A percentile compares a stretch with the other conserved stretches of the same genome.
These are phyloP conservation scores for Hanseniaspora osmophila DNA, from an alignment of 805 yeast genomes.

Conservation along the genomic window DNA sequence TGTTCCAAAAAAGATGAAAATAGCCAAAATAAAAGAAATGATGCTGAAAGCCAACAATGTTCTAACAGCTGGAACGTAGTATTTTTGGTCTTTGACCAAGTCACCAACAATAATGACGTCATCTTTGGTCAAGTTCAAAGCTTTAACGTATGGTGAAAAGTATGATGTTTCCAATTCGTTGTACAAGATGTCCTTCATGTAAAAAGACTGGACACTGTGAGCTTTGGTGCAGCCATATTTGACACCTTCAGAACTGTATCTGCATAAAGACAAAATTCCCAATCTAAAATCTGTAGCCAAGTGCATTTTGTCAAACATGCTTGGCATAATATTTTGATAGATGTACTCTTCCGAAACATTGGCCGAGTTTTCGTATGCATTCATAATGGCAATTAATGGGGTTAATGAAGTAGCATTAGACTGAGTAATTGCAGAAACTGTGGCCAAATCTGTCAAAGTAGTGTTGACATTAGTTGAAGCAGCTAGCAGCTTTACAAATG, in stretches of 20 bases:
- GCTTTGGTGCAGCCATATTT: slow-evolving; percentile 14
- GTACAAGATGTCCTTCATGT: slow-evolving; percentile 20
- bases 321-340: slow-evolving; percentile 13
- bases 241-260: slow-evolving; percentile 11
- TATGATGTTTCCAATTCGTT: slow-evolving; percentile 18
- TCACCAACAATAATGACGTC: slow-evolving; percentile 20
- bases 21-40: slow-evolving; percentile 14
- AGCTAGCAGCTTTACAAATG: slow-evolving; percentile 3
- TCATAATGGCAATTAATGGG: slow-evolving; percentile 4
- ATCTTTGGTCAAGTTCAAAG: slow-evolving; percentile 14
- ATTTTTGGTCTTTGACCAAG: slow-evolving; percentile 16
- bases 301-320: slow-evolving; percentile 14
- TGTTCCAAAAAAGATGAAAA: slow-evolving; percentile 10
- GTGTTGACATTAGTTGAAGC: slow-evolving; percentile 8
- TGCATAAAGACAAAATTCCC: slow-evolving; percentile 20
- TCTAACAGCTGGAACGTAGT: slow-evolving; percentile 21
- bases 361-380: background rate
- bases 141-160: slow-evolving; percentile 19
- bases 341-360: slow-evolving; percentile 13
- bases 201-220: slow-evolving; percentile 22
- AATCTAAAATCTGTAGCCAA: slow-evolving; percentile 18
- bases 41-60: slow-evolving; percentile 20
- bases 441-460: slow-evolving; percentile 11
- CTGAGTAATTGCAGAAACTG: slow-evolving; percentile 5
- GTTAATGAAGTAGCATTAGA: slow-evolving; percentile 3